Percentiles rank a stretch among this genome's conserved stretches.
Conservation (phyloP, 495 filamentous ascomycete species). For the Penicillium arizonense region DNA sequence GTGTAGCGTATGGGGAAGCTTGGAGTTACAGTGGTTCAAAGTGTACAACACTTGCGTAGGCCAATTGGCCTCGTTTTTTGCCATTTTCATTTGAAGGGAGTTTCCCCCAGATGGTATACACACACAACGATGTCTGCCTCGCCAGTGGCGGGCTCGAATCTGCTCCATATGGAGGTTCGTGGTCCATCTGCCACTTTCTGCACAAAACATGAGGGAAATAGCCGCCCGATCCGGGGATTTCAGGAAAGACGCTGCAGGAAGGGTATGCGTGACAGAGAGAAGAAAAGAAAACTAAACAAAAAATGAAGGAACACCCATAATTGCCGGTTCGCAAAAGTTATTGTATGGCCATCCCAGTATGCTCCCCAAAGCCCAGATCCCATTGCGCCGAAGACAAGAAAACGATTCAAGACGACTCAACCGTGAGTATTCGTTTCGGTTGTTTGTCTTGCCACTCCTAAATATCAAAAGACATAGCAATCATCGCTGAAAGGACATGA, state of each 20-base stretch:
- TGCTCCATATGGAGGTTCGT: slow-evolving; percentile 5
- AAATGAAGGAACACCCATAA: slow-evolving; percentile 17
- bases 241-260: slow-evolving; percentile 22
- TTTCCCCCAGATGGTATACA: slow-evolving; percentile 17
- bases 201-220: slow-evolving; percentile 12
- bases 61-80: slow-evolving; percentile 25
- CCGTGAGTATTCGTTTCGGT: slow-evolving; percentile 26
- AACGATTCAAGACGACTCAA: slow-evolving; percentile 16
- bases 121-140: background rate
- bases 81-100: slow-evolving; percentile 20
- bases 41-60: slow-evolving; percentile 8
- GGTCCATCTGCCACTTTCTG: slow-evolving; percentile 8
- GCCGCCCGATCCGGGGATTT: slow-evolving; percentile 15
- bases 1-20: background rate
- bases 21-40: background rate
- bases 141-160: background rate
- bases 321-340: slow-evolving; percentile 15
- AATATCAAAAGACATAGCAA: slow-evolving; percentile 19
- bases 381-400: slow-evolving; percentile 33
- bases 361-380: slow-evolving; percentile 22
- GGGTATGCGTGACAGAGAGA: slow-evolving; percentile 23
- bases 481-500: slow-evolving; percentile 9
- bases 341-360: slow-evolving; percentile 26
- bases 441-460: slow-evolving; percentile 18
- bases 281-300: slow-evolving; percentile 11